Evolutionary conservation across 176 grass and related monocot genomes (phyloP), one percentile per base, ranked within the genome.

Genomic region (Oryza brachyantha): DNA sequence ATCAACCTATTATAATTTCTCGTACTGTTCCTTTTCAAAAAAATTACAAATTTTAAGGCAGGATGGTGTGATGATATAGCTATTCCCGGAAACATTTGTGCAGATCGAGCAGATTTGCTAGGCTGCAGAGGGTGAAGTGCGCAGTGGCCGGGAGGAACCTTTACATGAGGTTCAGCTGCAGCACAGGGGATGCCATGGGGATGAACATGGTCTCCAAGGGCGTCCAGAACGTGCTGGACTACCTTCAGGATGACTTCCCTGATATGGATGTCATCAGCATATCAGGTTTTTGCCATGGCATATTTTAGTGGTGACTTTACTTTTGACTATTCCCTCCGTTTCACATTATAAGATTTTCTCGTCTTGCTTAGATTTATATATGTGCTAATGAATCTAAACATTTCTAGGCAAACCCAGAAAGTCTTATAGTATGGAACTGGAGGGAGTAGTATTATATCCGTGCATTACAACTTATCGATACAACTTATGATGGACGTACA

Each of bases 171-270:
- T 94, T 99, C 77, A 81, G 50, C 77, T 99, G 92, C 83, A 87
- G 89, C 84, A 99, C 92, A 5, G 96, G 92, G 29, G 95, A 98
- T 88, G 95, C 95, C 27, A 98, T 98, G 96, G 96, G 92, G 64
- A 98, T 98, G 96, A 94, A 98, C 84, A 98, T 98, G 92, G 84
- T 98, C 29, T 95, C 96, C 31, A 94, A 94, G 80, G 92, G 96
- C 9, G 92, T 98, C 11, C 92, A 98, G 28, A 89, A 91, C 37
- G 96, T 98, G 68, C 78, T 98, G 48, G 86, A 98, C 76, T 98
- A 74, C 29, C 89, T 98, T 68, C 77, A 92, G 79, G 80, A 80
- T 63, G 90, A 98, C 68, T 98, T 98, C 77, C 83, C 86, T 19
- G 95, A 98, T 66, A 94, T 98, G 90, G 92, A 94, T 29, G 85